Evolutionary conservation across 2,329 filamentous ascomycete genomes (phyloP).

Genomic region (Diaporthe velutina): DNA sequence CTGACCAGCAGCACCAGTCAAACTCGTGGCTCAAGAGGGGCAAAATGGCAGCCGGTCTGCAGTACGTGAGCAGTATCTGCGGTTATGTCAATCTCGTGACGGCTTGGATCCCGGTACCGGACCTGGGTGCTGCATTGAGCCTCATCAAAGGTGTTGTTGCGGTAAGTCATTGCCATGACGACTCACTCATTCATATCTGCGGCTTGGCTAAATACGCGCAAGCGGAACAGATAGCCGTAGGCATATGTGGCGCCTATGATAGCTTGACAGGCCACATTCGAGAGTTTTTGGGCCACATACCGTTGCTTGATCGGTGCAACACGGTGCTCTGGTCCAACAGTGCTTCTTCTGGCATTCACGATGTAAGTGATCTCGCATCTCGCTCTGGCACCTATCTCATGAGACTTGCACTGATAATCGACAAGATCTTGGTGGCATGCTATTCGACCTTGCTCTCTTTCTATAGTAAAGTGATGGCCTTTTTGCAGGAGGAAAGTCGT

Average conservation of each 20-base stretch:
- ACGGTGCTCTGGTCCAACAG: background rate
- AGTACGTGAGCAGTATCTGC: slow-evolving; percentile 6
- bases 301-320: background rate
- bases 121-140: background rate
- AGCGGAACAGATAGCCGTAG: background rate
- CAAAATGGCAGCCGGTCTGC: slow-evolving; percentile 11
- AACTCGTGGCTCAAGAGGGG: slow-evolving; percentile 9
- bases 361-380: background rate
- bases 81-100: background rate
- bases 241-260: slow-evolving; percentile 8
- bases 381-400: background rate
- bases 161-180: background rate
- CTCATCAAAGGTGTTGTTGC: slow-evolving; percentile 7
- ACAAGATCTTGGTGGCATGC: background rate
- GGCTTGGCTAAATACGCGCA: background rate
- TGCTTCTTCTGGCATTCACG: background rate
- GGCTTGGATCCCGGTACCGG: background rate
- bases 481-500: background rate
- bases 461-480: slow-evolving; percentile 18
- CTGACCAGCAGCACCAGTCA: slow-evolving; percentile 21
- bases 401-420: background rate
- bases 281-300: background rate
- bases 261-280: slow-evolving; percentile 2
- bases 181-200: too few relatives aligned
- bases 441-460: background rate